Evolutionary conservation across 495 filamentous ascomycete species (phyloP), one percentile per base, ranked within the genome.

Genomic region (Pseudoneurospora amorphoporcata): DNA sequence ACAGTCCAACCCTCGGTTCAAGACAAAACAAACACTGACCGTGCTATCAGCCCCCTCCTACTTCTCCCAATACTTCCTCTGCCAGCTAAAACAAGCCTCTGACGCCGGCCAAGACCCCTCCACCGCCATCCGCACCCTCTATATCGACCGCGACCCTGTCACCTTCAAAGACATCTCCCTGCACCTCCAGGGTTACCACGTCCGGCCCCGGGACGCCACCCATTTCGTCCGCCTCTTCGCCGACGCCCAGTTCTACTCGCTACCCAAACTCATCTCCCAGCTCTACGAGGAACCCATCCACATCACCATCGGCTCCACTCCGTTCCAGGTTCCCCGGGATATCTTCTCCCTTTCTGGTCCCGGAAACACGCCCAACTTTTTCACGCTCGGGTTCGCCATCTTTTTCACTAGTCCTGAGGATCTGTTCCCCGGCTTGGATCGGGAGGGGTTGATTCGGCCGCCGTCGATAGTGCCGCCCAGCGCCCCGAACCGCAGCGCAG

Each of bases 261-360:
- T 98, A 40, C 95, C 95, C 68, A 91, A 95, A 73, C 84, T 99
- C 68, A 94, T 94, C 77, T 93, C 92, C 17, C 94, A 95, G 80
- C 90, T 99, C n/a, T 97, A 96, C 80, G 92, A 95, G 76, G 92
- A 94, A 53, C 91, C 92, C 75, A 96, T 97, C 79, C 95, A 91
- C 83, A 93, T 97, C 75, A 90, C 91, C 42, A 93, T 99, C 74
- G 95, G 95, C 71, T 88, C 91, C 70, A 88, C 86, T 32, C 87
- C 93, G 75, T 99, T 99, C 81, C 91, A 93, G 76, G 93, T 99
- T 69, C 91, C 95, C 4, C 90, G 94, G 39, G 93, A 97, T 75
- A 86, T 97, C 72, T 97, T 99, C 82, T 90, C 89, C 12, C 84
- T 85, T 35, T 65, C 53, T 2, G 53, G 53, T 2, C 92, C 92